Percentiles rank a stretch among this genome's conserved stretches.
Conservation (phyloP, 1,139 yeast species). For the Geotrichum aggregatum region DNA sequence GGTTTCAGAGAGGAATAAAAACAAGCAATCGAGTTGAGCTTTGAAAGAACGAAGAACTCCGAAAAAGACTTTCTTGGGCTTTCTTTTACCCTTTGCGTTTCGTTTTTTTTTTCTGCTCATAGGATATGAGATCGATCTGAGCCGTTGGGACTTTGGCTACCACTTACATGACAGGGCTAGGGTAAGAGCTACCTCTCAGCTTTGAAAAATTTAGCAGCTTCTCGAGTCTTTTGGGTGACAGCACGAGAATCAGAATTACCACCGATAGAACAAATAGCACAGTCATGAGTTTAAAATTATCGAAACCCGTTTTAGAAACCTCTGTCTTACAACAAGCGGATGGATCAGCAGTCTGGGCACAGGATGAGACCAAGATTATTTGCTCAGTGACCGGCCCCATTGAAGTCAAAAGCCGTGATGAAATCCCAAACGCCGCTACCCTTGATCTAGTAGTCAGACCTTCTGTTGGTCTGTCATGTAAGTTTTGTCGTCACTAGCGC, state of each 20-base stretch:
- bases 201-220: not conserved
- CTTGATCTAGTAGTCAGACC: constrained; percentile 82
- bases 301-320: constrained; percentile 11
- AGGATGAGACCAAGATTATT: constrained; percentile 54
- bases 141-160: not conserved
- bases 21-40: too few relatives aligned
- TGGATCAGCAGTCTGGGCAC: constrained; percentile 66
- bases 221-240: not conserved
- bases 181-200: not conserved
- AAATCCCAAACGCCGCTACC: constrained; percentile 72
- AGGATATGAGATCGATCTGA: not conserved
- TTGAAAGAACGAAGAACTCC: too few relatives aligned
- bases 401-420: constrained; percentile 80
- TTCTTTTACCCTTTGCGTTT: too few relatives aligned
- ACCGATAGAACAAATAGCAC: too few relatives aligned
- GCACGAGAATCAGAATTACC: not conserved
- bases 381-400: constrained; percentile 88
- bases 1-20: too few relatives aligned
- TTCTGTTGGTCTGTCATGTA: constrained; percentile 60
- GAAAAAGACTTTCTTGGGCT: too few relatives aligned
- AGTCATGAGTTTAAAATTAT: not conserved
- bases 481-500: constrained; percentile 11
- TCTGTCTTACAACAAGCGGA: constrained; percentile 55
- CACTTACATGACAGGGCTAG: not conserved
- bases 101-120: too few relatives aligned